Evolutionary conservation across 768 basidiomycete genomes (phyloP), one percentile per base, ranked within the genome.

Genomic region (Mycena crocata): DNA sequence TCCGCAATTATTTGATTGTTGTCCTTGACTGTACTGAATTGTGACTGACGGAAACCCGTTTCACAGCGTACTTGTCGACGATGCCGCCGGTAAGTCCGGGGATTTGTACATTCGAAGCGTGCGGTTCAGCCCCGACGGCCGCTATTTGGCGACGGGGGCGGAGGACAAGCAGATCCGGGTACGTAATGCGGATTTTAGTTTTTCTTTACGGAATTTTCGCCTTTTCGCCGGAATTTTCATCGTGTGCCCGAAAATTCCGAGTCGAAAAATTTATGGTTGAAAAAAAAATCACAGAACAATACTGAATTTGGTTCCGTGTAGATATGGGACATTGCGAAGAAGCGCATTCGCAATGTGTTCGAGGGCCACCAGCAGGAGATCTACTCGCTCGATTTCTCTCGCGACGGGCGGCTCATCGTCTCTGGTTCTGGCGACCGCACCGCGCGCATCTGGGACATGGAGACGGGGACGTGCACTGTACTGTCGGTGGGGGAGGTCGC

Each of bases 101-200:
- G 96, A 97, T 77, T 79, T 96, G 68, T 99, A 98, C 78, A 97
- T 86, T 64, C 94, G 96, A 72, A 98, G 96, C 74, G 95, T 98
- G 30, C 87, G 93, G 64, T 97, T 98, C 81, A 97, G 95, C 56
- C 93, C 94, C 17, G 96, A 99, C 78, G 95, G 96, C 30, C 95
- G 93, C 77, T 90, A 85, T 66, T 87, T 98, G 34, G 97, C 97
- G 32, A 98, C 97, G 5, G 97, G 97, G 12, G 95, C 96, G 0
- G 97, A 99, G 78, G 97, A 99, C 80, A 88, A 92, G 64, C 90
- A 92, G 75, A 95, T 99, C 73, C 84, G 97, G 73, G 96, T 96
- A 74, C 73, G 88, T 74, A 8, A 31, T 70, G 49, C 50, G 23
- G 15, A 35, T 39, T 0, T 24, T 50, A 24, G 44, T 24, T 8